Evolutionary conservation across 441 rosid species (phyloP), one percentile per base, ranked within the genome.

Genomic region (Gossypium lobatum): DNA sequence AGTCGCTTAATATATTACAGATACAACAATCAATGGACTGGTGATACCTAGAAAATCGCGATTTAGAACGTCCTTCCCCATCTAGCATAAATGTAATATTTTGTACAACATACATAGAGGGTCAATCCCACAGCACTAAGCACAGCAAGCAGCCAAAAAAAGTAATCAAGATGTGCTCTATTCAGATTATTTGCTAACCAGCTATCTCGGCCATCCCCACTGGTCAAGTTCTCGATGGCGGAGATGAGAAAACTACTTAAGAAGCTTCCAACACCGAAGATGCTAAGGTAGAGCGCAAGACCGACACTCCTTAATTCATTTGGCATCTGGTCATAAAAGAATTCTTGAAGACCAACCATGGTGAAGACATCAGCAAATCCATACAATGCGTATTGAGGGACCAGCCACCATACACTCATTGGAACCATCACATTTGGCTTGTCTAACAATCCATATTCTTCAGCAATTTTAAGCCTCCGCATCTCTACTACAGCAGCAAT

Each of bases 361-460:
- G 87, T 68, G 62, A 91, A 83, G 45, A 78, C 87, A 54, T 88
- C 87, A 5, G 91, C 57, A 52, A 87, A 65, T 34, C 95, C 95
- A 2, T 23, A 78, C 55, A 89, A 37, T 5, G 83, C 74, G 65
- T 87, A 87, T 59, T 88, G 93, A 69, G 97, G 95, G 75, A 86
- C 73, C 77, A 91, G 59, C 95, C 95, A 91, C 88, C 88, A 87
- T 20, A 88, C 78, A 59, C 89, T 87, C 91, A 89, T 87, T 20
- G 93, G 92, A 80, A 88, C 76, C 1, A 85, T 83, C 5, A 69
- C 86, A 6, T 81, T 78, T 21, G 93, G 89, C 5, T 31, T 65
- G 66, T 86, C 88, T 1, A 83, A 5, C 6, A 85, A 77, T 13
- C 87, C 88, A 42, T 81, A 50, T 13, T 82, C 80, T 53, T 74